Base-by-base conservation (phyloP, 2,329 filamentous ascomycete species). In the Aureobasidium vineae region DNA sequence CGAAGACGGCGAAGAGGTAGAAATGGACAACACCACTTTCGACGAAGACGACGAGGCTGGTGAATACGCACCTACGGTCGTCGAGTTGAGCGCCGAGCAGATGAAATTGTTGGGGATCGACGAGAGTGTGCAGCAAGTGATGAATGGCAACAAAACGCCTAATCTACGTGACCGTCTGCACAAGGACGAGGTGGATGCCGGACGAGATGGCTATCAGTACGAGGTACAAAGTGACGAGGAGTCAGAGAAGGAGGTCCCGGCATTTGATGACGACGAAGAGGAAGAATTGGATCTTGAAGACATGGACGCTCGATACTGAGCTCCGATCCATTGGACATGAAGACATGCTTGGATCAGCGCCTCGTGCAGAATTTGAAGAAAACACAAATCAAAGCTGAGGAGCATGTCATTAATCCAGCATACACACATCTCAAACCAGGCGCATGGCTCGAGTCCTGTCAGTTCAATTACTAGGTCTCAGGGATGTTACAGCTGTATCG, bases 11-110 rank as follows among this genome's bases (percentile, higher is more conserved):
- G 86, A 88, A 74, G 78, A 81, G 69, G 82, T 88, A 4, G 85
- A 86, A 70, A 79, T 88, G 79, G 84, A 86, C 23, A 74, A 72
- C 3, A 75, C 73, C 26, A 70, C 69, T 6, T 75, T 78, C 45
- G 85, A 87, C 52, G 84, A 85, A 71, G 85, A 88, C 23, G 86
- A 88, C 60, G 86, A 88, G 75, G 82, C 80, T 15, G 86, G 86
- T 13, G 86, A 89, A 70, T 88, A 86, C 79, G 86, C 86, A 36
- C 86, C 86, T 23, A 77, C 83, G 43, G 75, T 89, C 38, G 85
- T 89, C 23, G 84, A 88, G 45, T 69, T 83, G 68, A 80, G 79
- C 19, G 73, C 78, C 3, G 77, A 77, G 53, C 80, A 82, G 68
- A 71, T 77, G 66, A 74, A 74, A 64, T 69, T 76, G 65, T 66